These are phyloP conservation scores for Chlamydomonas asymmetrica DNA, from an alignment of 139 green algal genomes.

Conservation along the genomic window DNA sequence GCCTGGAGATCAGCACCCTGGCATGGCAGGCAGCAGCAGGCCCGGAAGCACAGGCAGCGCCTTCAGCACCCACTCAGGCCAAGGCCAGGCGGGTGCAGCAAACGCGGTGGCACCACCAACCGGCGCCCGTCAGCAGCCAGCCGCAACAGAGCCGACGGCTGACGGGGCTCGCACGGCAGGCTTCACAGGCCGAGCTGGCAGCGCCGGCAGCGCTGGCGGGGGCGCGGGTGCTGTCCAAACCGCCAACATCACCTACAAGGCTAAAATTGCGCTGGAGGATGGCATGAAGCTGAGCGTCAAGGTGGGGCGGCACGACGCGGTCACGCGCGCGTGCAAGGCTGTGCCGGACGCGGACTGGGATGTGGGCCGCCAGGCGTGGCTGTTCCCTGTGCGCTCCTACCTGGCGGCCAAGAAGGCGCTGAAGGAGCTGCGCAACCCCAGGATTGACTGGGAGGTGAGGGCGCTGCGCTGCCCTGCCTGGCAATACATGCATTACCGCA, in stretches of 20 bases:
- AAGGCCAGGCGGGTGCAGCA: neutral
- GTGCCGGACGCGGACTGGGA: neutral
- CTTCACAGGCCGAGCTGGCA: no score
- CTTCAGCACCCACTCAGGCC: neutral
- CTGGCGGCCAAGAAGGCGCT: conserved; percentile 3
- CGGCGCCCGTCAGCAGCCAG: conserved; percentile 1
- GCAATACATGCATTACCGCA: conserved; percentile 1
- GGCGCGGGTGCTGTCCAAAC: neutral
- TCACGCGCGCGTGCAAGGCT: neutral
- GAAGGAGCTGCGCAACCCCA: neutral
- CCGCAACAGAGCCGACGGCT: no score
- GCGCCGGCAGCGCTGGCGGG: neutral
- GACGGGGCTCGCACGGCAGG: no score
- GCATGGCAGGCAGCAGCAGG: neutral
- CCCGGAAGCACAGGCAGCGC: neutral
- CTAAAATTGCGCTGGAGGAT: neutral
- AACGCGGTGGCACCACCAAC: neutral
- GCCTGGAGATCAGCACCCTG: neutral
- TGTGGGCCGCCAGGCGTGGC: neutral
- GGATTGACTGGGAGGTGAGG: neutral
- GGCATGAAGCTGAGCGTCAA: neutral
- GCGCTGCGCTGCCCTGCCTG: conserved; percentile 2
- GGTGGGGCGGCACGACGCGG: neutral
- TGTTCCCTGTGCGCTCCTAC: no score
- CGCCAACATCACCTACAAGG: neutral